Percentiles rank a stretch among this genome's conserved stretches.
These are phyloP conservation scores for Grosmannia huntii DNA, from an alignment of 2,329 filamentous ascomycete genomes.

Conservation along the genomic window DNA sequence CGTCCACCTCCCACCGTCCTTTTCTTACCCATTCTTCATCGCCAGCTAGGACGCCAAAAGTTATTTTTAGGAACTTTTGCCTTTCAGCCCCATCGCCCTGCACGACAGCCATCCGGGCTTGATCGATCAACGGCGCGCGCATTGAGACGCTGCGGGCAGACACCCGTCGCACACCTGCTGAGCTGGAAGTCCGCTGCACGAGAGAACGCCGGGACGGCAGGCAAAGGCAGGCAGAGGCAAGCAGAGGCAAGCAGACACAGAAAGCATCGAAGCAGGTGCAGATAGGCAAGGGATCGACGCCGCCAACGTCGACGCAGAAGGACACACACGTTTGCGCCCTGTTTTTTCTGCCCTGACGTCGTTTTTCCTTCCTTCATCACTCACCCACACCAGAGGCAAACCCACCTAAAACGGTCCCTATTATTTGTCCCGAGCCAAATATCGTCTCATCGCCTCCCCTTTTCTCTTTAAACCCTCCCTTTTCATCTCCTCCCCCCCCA, in stretches of 20 bases:
- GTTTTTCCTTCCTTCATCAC: background rate
- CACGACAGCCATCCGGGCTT: conserved; percentile 3
- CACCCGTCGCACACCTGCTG: background rate
- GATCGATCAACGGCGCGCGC: background rate
- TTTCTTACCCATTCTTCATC: background rate
- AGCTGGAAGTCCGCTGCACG: background rate
- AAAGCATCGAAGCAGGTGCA: background rate
- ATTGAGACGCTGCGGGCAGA: background rate
- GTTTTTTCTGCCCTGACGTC: background rate
- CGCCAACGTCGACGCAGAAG: background rate
- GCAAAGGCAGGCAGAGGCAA: no score
- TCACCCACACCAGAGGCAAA: no score
- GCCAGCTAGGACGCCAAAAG: conserved; percentile 6
- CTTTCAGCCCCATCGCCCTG: conserved; percentile 10
- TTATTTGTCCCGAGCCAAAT: background rate
- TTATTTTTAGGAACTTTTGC: conserved; percentile 12
- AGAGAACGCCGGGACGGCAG: background rate
- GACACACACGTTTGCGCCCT: background rate
- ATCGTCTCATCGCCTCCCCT: conserved; percentile 3
- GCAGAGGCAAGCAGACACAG: background rate
- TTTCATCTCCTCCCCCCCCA: background rate
- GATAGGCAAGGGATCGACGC: background rate
- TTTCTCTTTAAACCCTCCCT: background rate
- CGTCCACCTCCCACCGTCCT: background rate
- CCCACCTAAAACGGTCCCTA: background rate